Base-by-base conservation (phyloP, 306 rosid genomes). In the Spatholobus suberectus region DNA sequence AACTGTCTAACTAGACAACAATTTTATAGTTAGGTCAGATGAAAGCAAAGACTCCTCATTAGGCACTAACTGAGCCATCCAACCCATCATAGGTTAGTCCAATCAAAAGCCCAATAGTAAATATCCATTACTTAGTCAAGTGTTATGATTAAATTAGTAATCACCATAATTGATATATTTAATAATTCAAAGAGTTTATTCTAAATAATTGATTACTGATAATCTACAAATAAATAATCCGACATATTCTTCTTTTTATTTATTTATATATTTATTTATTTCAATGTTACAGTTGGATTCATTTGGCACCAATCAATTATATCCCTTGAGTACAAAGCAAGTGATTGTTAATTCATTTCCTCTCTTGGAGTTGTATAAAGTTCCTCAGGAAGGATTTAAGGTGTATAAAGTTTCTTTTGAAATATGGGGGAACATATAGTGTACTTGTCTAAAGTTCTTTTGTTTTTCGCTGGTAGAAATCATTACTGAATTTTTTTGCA, bases 281-380 rank as follows among this genome's bases (percentile, higher is more conserved):
- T 67, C 41, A 35, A 32, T 44, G 55, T 26, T 27, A 27, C 24
- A 20, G 78, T 75, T 86, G 74, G 57, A 66, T 77, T 63, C 66
- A 69, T 61, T 70, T 68, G 57, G 57, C 47, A 75, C 13, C 62
- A 75, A 79, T 79, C 38, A 23, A 10, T 47, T 70, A 27, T 32
- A 65, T 63, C 18, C 59, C 81, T 76, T 83, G 13, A 70, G 51
- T 13, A 44, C 69, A 21, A 68, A 81, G 87, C 76, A 38, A 71
- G 14, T 6, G 72, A 32, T 57, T 75, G 6, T 70, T 79, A 49
- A 62, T 47, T 47, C 18, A 14, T 44, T 75, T 73, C 44, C 8
- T 51, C 63, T 17, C 10, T 65, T 61, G 38, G 61, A 47, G 12
- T 54, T 80, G 54, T 82, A 24, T 44, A 49, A 49, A 67, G 73